Evolutionary conservation across 2,329 filamentous ascomycete species (phyloP), one percentile per base, ranked within the genome.

Genomic region (Setomelanomma holmii): DNA sequence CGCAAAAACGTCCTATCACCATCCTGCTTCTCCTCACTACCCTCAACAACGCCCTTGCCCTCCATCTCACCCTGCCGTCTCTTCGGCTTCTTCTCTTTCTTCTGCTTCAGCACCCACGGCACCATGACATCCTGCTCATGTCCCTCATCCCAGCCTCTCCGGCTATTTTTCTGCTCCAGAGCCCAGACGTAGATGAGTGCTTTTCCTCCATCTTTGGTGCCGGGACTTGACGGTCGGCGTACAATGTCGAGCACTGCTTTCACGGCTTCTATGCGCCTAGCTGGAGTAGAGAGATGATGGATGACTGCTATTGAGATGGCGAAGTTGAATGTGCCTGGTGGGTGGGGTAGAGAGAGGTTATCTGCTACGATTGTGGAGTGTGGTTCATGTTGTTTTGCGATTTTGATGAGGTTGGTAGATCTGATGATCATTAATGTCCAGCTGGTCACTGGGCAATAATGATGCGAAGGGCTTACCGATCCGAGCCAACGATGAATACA

Each of bases 151-250:
- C 93, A 99, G 2, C 93, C 93, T 57, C 95, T 82, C 51, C 95
- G 85, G 75, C 92, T 96, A 51, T 80, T 80, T 64, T 89, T 88
- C 78, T 99, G 95, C 80, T 99, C 95, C 17, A 99, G 81, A 1
- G 95, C 95, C 95, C 95, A 98, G 16, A 96, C 93, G 73, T 95
- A 97, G 45, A 98, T 82, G 50, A 98, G 79, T 14, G 89, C 88
- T 71, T 82, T 86, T 1, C 91, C 91, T 2, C 77, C 64, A 14
- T 36, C 45, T 30, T 35, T 12, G 20, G 14, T 16, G 5, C 21
- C 16, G 4, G 34, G 44, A 24, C 10, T 23, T 1, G 46, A 51
- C 0, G 58, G 38, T 10, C 67, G 64, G 23, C 59, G 79, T 48
- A 96, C 78, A 42, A 87, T 87, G 44, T 84, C 82, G 60, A 98